phyloP scores from a whole-genome alignment of 2,329 filamentous ascomycete genomes.

The Blastomyces silverae region DNA sequence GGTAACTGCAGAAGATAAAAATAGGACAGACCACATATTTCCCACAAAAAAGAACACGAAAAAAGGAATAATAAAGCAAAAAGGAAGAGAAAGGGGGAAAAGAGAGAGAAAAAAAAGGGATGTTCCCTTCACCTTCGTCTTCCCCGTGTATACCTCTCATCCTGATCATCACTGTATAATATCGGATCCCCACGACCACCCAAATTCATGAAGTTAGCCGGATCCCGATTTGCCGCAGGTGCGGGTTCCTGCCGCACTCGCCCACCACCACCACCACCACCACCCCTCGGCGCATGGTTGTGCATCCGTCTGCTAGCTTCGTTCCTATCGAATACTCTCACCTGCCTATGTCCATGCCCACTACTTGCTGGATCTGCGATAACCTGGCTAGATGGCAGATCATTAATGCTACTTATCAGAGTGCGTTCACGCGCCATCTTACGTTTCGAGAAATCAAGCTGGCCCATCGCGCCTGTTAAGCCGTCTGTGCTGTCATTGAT shows the following conservation, averaged over 20 bases:
- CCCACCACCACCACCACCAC: conserved; percentile 17
- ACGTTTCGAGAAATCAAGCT: conserved; percentile 75
- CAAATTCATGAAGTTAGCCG: conserved; percentile 73
- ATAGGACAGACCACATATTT: neutral
- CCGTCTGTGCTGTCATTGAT: conserved; percentile 85
- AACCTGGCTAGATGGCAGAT: conserved; percentile 57
- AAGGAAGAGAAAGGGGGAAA: neutral
- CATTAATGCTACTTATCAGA: conserved; percentile 72
- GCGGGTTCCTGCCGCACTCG: conserved; percentile 51
- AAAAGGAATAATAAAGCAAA: conserved; percentile 11
- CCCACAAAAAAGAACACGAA: no score
- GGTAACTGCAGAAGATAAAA: neutral
- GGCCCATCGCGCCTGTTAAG: conserved; percentile 75
- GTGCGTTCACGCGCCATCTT: conserved; percentile 78
- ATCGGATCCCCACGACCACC: conserved; percentile 79
- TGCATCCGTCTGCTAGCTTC: conserved; percentile 43
- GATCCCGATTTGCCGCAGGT: conserved; percentile 60
- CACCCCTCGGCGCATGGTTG: conserved; percentile 34
- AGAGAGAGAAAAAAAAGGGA: neutral
- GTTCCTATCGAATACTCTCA: conserved; percentile 74
- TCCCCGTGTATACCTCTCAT: conserved; percentile 12
- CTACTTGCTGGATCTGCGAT: conserved; percentile 46
- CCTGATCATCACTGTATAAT: conserved; percentile 60
- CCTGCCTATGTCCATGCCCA: conserved; percentile 31
- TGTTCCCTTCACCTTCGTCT: conserved; percentile 11